A percentile compares a stretch with the other conserved stretches of the same genome.
These are phyloP conservation scores for Pyricularia sp. DNA, from an alignment of 2,329 filamentous ascomycete genomes.

Conservation along the genomic window DNA sequence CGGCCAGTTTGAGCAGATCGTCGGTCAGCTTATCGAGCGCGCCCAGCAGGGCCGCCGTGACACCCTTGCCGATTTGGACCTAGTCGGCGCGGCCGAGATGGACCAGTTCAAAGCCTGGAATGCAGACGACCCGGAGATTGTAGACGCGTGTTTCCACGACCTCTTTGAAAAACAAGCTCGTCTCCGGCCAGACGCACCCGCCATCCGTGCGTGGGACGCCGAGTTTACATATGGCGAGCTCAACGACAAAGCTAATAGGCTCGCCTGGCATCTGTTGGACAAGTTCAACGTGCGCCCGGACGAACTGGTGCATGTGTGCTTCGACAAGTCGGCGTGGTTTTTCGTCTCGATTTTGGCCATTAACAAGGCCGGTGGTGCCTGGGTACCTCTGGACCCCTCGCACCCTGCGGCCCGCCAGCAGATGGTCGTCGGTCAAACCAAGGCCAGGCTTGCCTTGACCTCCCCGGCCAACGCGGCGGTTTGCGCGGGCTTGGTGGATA, in stretches of 20 bases:
- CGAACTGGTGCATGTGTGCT: constrained; percentile 14
- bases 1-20: background rate
- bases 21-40: background rate
- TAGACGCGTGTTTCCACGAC: background rate
- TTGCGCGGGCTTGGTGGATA: background rate
- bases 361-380: constrained; percentile 20
- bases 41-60: background rate
- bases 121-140: constrained; percentile 3
- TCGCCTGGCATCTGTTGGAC: background rate
- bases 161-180: background rate
- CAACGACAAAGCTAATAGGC: constrained; percentile 8
- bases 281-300: background rate
- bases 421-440: constrained; percentile 3
- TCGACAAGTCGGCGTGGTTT: constrained; percentile 17
- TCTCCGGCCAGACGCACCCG: constrained; percentile 15
- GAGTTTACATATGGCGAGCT: constrained; percentile 20
- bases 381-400: constrained; percentile 17
- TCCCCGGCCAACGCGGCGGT: background rate
- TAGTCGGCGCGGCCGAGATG: background rate
- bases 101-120: background rate
- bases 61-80: background rate
- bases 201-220: constrained; percentile 20
- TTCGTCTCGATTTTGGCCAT: constrained; percentile 17
- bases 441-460: background rate
- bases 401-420: constrained; percentile 13